Evolutionary conservation across 179 eudicot species (phyloP).

Genomic region (Actinidia arguta): DNA sequence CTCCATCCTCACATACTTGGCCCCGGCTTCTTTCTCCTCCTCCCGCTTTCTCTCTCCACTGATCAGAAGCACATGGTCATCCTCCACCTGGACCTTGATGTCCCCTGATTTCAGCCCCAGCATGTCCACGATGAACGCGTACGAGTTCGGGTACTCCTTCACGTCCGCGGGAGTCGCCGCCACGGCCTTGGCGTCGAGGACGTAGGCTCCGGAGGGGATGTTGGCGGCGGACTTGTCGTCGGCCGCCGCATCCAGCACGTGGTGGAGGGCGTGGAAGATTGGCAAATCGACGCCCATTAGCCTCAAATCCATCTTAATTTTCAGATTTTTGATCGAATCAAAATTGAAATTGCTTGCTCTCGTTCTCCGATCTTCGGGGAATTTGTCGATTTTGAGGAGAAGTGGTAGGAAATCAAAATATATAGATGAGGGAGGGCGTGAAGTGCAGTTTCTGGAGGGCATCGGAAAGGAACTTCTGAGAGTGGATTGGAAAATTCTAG

Average conservation of each 20-base stretch:
- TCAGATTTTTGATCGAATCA: no score
- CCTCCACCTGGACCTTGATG: conserved; percentile 67
- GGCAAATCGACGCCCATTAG: neutral
- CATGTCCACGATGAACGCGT: conserved; percentile 67
- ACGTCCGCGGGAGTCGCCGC: conserved; percentile 62
- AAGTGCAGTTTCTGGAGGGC: conserved; percentile 3
- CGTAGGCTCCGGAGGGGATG: conserved; percentile 51
- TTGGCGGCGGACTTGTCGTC: conserved; percentile 9
- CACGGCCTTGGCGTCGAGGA: conserved; percentile 72
- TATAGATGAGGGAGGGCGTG: neutral
- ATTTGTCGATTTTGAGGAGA: neutral
- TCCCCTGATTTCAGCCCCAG: conserved; percentile 60
- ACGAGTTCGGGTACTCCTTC: conserved; percentile 55
- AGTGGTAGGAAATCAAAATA: neutral
- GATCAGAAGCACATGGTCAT: conserved; percentile 55
- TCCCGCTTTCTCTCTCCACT: conserved; percentile 62
- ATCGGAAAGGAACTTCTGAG: neutral
- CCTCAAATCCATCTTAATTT: neutral
- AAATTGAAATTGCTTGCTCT: neutral
- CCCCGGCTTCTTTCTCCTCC: conserved; percentile 45
- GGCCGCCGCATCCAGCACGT: conserved; percentile 28
- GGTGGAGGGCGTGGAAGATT: conserved; percentile 12
- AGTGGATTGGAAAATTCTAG: neutral
- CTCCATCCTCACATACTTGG: conserved; percentile 66
- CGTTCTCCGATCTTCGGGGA: neutral